A percentile compares a stretch with the other conserved stretches of the same genome.
phyloP scores from a whole-genome alignment of 306 rosid species.

The Begonia masoniana region DNA sequence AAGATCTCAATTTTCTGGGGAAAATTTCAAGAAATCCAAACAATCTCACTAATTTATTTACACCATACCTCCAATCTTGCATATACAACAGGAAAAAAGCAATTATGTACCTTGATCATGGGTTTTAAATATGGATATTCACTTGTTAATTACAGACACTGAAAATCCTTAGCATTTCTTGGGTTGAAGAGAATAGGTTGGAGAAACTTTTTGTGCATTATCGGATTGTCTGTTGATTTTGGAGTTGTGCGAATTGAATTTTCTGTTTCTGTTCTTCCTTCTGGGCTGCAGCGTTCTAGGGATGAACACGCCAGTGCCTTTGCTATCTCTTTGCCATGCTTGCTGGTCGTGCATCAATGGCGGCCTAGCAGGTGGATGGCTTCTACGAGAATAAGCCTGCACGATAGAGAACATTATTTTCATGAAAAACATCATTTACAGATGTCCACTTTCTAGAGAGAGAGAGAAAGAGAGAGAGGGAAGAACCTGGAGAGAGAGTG shows the following conservation, averaged over 20 bases:
- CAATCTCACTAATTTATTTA: no score
- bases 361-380: conserved; percentile 26
- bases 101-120: no score
- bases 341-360: conserved; percentile 17
- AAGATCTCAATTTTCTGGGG: no score
- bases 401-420: no score
- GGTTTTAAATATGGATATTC: no score
- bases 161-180: conserved; percentile 7
- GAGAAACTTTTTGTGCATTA: conserved; percentile 13
- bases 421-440: no score
- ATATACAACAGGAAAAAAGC: no score
- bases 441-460: no score
- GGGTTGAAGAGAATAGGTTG: conserved; percentile 21
- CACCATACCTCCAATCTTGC: no score
- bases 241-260: conserved; percentile 26
- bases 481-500: conserved; percentile 43
- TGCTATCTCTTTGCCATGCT: conserved; percentile 40
- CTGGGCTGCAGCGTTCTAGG: conserved; percentile 52
- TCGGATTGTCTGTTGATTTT: conserved; percentile 38
- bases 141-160: no score
- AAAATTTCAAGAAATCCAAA: no score
- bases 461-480: background rate
- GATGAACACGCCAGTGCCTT: conserved; percentile 86
- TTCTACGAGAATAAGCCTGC: conserved; percentile 38
- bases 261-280: conserved; percentile 44